Conservation (phyloP, 164 flowering plant species). For the Magnolia officinalis region DNA sequence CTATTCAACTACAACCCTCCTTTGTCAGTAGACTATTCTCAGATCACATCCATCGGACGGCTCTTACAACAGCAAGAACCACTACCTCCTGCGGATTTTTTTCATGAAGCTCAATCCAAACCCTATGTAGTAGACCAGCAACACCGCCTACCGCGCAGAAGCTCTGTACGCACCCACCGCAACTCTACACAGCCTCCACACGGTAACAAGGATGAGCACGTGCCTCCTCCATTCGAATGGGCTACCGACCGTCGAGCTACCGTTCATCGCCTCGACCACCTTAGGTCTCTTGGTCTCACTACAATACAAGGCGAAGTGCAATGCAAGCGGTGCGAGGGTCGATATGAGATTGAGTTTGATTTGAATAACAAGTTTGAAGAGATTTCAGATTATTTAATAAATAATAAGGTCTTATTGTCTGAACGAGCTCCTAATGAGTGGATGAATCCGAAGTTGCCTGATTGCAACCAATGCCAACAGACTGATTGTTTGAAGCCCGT, state of each 20-base stretch:
- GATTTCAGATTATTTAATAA: conserved; percentile 17
- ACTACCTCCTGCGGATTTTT: too few species aligned
- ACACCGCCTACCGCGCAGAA: too few species aligned
- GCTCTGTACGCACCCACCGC: background rate
- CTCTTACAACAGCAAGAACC: too few species aligned
- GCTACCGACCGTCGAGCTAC: background rate
- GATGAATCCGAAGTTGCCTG: conserved; percentile 39
- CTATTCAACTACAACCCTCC: too few species aligned
- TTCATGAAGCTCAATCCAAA: too few species aligned
- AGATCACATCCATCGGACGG: too few species aligned
- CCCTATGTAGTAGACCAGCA: too few species aligned
- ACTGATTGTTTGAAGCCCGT: conserved; percentile 45
- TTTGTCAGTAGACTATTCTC: too few species aligned
- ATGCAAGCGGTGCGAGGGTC: conserved; percentile 59
- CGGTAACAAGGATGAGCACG: background rate
- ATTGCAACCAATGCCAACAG: conserved; percentile 38
- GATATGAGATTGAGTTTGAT: conserved; percentile 28
- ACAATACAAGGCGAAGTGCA: conserved; percentile 49
- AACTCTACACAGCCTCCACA: background rate
- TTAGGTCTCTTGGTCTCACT: conserved; percentile 20
- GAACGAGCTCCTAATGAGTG: conserved; percentile 58
- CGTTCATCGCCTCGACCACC: conserved; percentile 9
- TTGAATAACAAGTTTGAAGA: conserved; percentile 33
- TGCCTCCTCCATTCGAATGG: conserved; percentile 4
- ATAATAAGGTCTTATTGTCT: conserved; percentile 23